Base-by-base conservation (phyloP, 106 monocot species). In the Acanthochlamys bracteata region DNA sequence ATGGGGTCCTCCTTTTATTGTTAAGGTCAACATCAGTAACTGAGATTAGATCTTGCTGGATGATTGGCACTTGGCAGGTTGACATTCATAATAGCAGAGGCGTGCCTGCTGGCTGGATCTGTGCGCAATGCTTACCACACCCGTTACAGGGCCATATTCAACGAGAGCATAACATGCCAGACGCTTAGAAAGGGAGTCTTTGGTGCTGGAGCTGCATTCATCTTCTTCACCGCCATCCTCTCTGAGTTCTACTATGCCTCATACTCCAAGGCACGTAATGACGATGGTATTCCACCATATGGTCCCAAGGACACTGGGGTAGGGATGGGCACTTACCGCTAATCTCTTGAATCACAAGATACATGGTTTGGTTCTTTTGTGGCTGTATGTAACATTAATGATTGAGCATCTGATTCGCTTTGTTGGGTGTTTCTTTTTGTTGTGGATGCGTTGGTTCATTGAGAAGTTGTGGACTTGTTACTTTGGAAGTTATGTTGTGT, bases 101-200 rank as follows among this genome's bases (percentile, higher is more conserved):
- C 84, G 21, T 94, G 89, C 57, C 69, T 94, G 69, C 77, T 94
- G 10, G 94, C 89, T 0, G 94, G 86, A 43, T 84, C 94, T 20
- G 94, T 90, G 52, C 71, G 67, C 60, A 89, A 94, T 66, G 84
- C 94, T 0, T 82, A 86, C 79, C 91, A 92, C 81, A 86, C 86
- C 51, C 65, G 73, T 24, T 94, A 90, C 81, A 23, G 74, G 24
- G 61, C 47, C n/a, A 10, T 84, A 10, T 75, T 71, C 20, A 25
- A 41, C 0, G 20, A 19, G 21, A 75, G 61, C 19, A 71, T 76
- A 0, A 80, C 63, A 13, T 94, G 94, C 75, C 59, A 79, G 66
- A 86, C 74, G 0, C 69, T 92, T 45, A 66, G 89, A 20, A 94
- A 86, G 63, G 94, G 94, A 20, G 86, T 89, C 49, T 94, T 94